Conservation (phyloP, 257 asterid genomes). For the Lycium barbarum region DNA sequence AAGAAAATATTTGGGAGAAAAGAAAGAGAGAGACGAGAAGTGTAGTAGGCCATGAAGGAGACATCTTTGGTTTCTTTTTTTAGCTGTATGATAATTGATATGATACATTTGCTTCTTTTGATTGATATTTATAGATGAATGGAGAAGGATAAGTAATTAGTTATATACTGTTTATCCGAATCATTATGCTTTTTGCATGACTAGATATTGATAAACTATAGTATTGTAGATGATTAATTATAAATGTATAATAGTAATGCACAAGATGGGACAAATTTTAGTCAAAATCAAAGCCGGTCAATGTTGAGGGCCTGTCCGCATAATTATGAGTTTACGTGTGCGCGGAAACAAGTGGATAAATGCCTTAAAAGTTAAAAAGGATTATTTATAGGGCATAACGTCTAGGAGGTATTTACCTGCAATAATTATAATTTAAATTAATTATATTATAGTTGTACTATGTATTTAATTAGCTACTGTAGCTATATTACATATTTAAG, state of each 20-base stretch:
- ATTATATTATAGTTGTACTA: too few relatives aligned
- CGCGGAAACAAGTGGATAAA: neutral
- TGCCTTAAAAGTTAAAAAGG: too few relatives aligned
- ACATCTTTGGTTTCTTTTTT: neutral
- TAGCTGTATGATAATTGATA: neutral
- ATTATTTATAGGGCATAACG: too few relatives aligned
- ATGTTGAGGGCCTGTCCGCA: neutral
- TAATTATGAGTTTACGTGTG: neutral
- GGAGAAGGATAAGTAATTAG: neutral
- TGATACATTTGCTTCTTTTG: neutral
- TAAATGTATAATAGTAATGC: neutral
- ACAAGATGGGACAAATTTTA: neutral
- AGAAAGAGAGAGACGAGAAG: neutral
- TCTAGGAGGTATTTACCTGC: too few relatives aligned
- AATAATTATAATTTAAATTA: too few relatives aligned
- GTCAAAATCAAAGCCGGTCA: neutral
- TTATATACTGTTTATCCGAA: neutral
- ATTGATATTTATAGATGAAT: slow-evolving; percentile 16
- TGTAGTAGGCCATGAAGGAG: neutral
- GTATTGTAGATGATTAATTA: neutral
- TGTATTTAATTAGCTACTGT: too few relatives aligned
- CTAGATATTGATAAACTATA: neutral
- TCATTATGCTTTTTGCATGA: neutral
- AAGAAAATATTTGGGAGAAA: slow-evolving; percentile 16
- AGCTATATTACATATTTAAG: too few relatives aligned